A percentile compares a stretch with the other conserved stretches of the same genome.
Evolutionary conservation across 2,329 filamentous ascomycete species (phyloP).

Genomic region (Fusarium sp.): DNA sequence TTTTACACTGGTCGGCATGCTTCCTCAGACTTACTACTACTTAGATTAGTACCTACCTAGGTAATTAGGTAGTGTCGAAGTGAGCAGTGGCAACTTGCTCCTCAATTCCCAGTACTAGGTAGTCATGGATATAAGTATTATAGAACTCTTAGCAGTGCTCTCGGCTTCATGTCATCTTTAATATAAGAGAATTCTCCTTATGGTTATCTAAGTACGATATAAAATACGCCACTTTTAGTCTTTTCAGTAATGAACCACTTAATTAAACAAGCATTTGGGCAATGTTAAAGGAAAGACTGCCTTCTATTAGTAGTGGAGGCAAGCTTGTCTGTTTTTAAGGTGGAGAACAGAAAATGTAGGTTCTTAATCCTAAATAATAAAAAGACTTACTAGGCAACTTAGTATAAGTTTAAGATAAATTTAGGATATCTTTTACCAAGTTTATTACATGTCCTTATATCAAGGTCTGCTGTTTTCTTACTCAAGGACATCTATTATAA

Average conservation of each 20-base stretch:
- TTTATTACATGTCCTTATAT: too few species aligned
- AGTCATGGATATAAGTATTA: constrained; percentile 3
- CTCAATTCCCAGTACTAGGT: neutral
- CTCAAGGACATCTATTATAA: neutral
- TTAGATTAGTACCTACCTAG: neutral
- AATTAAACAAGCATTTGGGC: neutral
- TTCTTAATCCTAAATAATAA: neutral
- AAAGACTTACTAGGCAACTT: neutral
- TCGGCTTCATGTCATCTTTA: neutral
- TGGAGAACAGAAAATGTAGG: neutral
- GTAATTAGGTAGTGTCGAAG: neutral
- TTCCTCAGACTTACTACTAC: neutral
- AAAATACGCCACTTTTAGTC: neutral
- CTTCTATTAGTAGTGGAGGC: neutral
- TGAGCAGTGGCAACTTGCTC: constrained; percentile 8
- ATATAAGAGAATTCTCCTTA: neutral
- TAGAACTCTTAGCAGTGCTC: neutral
- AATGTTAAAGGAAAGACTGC: neutral
- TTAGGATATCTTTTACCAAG: too few species aligned
- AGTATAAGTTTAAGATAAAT: neutral
- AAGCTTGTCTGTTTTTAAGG: neutral
- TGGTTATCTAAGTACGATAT: neutral
- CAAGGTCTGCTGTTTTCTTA: neutral
- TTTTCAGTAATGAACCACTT: neutral
- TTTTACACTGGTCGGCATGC: neutral